Conservation (phyloP, 2,329 filamentous ascomycete genomes). For the Coniochaeta prunicola region DNA sequence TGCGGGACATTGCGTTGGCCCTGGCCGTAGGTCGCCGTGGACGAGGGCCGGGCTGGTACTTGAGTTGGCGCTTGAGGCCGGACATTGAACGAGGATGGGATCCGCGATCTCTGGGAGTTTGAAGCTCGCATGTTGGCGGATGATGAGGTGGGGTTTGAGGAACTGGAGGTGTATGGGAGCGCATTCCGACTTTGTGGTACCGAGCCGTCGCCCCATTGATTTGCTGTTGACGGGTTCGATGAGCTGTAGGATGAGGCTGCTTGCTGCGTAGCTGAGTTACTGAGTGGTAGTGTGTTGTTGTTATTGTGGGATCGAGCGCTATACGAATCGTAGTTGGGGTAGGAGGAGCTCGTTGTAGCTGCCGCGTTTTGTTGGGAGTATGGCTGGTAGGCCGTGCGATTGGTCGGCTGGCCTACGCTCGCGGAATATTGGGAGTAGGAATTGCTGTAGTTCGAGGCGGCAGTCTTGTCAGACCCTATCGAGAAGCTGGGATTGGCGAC, state of each 20-base stretch:
- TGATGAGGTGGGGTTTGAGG: conserved; percentile 13
- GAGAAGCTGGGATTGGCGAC: conserved; percentile 2
- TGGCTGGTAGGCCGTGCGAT: conserved; percentile 20
- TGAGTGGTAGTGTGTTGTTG: conserved; percentile 7
- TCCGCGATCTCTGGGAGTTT: conserved; percentile 11
- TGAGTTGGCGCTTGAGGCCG: conserved; percentile 18
- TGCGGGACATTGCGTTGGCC: conserved; percentile 4
- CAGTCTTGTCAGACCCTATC: conserved; percentile 4
- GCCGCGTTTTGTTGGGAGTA: conserved; percentile 20
- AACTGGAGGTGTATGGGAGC: conserved; percentile 20
- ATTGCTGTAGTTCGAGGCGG: conserved; percentile 12
- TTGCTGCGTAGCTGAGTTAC: conserved; percentile 15
- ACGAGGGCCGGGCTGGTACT: conserved; percentile 10
- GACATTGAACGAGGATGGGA: conserved; percentile 14
- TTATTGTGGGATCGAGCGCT: conserved; percentile 4
- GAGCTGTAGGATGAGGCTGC: conserved; percentile 20
- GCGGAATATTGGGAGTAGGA: conserved; percentile 13
- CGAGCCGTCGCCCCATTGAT: conserved; percentile 15
- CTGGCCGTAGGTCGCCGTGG: conserved; percentile 14
- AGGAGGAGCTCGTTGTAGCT: conserved; percentile 9
- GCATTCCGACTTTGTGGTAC: conserved; percentile 15
- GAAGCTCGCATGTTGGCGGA: conserved; percentile 15
- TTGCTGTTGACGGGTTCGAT: conserved; percentile 12
- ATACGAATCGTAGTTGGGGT: conserved; percentile 18
- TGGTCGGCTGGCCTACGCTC: conserved; percentile 13